Percentiles rank a stretch among this genome's conserved stretches.
Conservation (phyloP, 1,284 basidiomycete genomes). For the Sanghuangporus sanghuang region DNA sequence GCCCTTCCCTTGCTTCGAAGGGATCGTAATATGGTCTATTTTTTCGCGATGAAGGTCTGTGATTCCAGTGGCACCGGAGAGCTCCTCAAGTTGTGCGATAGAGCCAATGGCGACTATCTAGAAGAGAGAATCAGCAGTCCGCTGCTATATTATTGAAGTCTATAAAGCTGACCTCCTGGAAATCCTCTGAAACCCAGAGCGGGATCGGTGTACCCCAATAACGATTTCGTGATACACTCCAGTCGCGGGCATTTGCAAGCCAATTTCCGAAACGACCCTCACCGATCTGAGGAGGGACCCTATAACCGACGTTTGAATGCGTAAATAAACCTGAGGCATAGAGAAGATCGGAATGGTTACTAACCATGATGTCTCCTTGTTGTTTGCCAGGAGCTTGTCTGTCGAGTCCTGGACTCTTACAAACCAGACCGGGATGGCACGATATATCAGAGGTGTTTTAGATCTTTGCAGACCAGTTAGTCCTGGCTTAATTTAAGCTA, state of each 20-base stretch:
- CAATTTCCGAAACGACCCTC: slow-evolving; percentile 96
- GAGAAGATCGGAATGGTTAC: slow-evolving; percentile 17
- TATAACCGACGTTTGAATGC: slow-evolving; percentile 26
- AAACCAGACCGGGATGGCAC: slow-evolving; percentile 96
- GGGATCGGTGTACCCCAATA: slow-evolving; percentile 99
- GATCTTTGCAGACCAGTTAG: slow-evolving; percentile 48
- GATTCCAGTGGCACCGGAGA: slow-evolving; percentile 85
- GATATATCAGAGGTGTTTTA: slow-evolving; percentile 93
- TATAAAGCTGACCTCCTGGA: slow-evolving; percentile 67
- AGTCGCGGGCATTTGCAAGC: slow-evolving; percentile 96
- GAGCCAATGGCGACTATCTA: slow-evolving; percentile 88
- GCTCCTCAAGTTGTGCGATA: slow-evolving; percentile 80
- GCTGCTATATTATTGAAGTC: neutral
- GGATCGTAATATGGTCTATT: slow-evolving; percentile 96
- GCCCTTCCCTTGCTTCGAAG: slow-evolving; percentile 89
- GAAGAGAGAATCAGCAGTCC: slow-evolving; percentile 1
- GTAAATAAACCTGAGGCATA: neutral
- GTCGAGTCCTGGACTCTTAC: slow-evolving; percentile 84
- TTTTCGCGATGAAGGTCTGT: slow-evolving; percentile 94
- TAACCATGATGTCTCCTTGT: slow-evolving; percentile 87
- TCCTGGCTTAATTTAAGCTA: neutral
- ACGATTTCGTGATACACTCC: slow-evolving; percentile 98
- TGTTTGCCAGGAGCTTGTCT: slow-evolving; percentile 87
- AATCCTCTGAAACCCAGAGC: slow-evolving; percentile 92
- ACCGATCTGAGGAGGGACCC: slow-evolving; percentile 89